A percentile compares a stretch with the other conserved stretches of the same genome.
These are phyloP conservation scores for Globisporangium apiculatum DNA, from an alignment of 352 stramenopile species.

Conservation along the genomic window DNA sequence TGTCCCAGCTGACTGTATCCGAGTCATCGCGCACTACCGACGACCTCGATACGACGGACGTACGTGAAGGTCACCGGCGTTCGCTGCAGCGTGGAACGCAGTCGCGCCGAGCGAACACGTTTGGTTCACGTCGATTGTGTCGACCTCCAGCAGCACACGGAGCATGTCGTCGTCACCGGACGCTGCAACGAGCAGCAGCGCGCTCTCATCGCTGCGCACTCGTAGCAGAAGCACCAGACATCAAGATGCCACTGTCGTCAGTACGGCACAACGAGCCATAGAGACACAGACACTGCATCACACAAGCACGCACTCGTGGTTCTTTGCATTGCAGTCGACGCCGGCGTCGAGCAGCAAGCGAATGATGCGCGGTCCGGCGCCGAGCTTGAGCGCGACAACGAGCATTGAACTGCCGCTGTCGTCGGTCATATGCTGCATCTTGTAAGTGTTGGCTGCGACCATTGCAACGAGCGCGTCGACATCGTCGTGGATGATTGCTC, in stretches of 20 bases:
- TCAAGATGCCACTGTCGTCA: background rate
- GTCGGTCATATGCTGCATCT: conserved; percentile 16
- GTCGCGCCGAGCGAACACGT: conserved; percentile 36
- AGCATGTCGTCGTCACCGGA: conserved; percentile 35
- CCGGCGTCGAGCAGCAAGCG: conserved; percentile 22
- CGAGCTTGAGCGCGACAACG: conserved; percentile 32
- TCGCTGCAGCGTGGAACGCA: conserved; percentile 50
- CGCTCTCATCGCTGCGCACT: conserved; percentile 32
- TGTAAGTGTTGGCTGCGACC: background rate
- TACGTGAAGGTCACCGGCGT: conserved; percentile 42
- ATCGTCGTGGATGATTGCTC: conserved; percentile 18
- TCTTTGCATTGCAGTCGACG: conserved; percentile 40
- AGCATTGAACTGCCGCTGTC: conserved; percentile 47
- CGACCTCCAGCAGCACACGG: conserved; percentile 15
- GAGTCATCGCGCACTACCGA: background rate
- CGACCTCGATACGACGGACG: background rate
- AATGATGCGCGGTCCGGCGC: conserved; percentile 21
- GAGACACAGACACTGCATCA: no score
- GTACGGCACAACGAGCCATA: background rate
- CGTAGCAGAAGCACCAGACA: background rate
- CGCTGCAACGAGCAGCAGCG: conserved; percentile 45
- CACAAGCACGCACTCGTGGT: conserved; percentile 35
- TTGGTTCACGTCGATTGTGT: conserved; percentile 32
- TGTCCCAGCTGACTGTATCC: no score
- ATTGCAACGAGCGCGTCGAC: conserved; percentile 16